Percentiles rank a stretch among this genome's conserved stretches.
These are phyloP conservation scores for Diutina ranongensis DNA, from an alignment of 1,139 yeast genomes.

Conservation along the genomic window DNA sequence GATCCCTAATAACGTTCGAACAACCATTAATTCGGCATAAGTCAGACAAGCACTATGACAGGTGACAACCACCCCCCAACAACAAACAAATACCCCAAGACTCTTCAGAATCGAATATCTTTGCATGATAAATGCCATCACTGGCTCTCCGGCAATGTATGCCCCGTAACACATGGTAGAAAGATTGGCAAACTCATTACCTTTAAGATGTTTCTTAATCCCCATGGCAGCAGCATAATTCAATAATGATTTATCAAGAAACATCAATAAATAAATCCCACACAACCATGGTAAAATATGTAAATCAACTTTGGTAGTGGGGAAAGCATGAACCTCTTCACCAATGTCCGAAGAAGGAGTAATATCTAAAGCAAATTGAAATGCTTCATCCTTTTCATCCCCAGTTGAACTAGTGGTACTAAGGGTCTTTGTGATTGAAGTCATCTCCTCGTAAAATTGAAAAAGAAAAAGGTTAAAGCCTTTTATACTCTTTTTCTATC, in stretches of 20 bases:
- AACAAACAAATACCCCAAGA: background rate
- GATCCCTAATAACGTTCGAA: conserved; percentile 27
- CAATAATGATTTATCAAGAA: conserved; percentile 31
- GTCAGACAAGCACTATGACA: conserved; percentile 10
- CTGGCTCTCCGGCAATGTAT: conserved; percentile 25
- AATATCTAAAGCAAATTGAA: background rate
- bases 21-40: conserved; percentile 30
- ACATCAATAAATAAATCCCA: conserved; percentile 21
- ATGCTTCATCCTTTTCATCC: background rate
- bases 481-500: no score
- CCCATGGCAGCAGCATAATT: conserved; percentile 45
- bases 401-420: no score
- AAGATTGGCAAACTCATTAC: conserved; percentile 29
- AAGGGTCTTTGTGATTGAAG: background rate
- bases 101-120: background rate
- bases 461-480: no score
- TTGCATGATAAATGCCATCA: conserved; percentile 5
- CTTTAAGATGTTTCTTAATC: conserved; percentile 22
- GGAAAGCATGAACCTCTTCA: background rate
- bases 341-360: background rate
- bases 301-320: background rate
- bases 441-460: background rate
- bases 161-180: conserved; percentile 35
- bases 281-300: conserved; percentile 5
- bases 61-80: conserved; percentile 2